Percentiles rank a stretch among this genome's conserved stretches.
Evolutionary conservation across 495 filamentous ascomycete genomes (phyloP).

Genomic region (Aspergillus diversus): DNA sequence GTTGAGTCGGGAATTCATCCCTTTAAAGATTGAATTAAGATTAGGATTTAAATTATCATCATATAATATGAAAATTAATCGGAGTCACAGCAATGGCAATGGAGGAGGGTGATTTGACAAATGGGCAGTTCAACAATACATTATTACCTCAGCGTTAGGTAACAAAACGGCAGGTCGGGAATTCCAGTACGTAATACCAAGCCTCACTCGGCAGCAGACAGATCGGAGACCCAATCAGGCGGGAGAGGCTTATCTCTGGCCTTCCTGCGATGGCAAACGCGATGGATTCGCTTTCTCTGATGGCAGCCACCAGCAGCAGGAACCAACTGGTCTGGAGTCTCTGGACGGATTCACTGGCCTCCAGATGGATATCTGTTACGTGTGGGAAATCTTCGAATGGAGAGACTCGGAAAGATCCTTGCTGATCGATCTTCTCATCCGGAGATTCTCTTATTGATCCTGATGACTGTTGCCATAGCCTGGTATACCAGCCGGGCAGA

Average conservation of each 20-base stretch:
- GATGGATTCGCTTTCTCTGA: conserved; percentile 12
- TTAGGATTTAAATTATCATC: background rate
- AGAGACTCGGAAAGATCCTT: conserved; percentile 20
- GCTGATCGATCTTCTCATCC: conserved; percentile 22
- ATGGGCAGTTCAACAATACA: background rate
- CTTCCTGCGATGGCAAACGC: conserved; percentile 6
- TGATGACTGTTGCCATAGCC: conserved; percentile 22
- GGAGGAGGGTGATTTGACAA: background rate
- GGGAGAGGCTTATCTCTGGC: conserved; percentile 26
- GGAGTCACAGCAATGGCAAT: background rate
- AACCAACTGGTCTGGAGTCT: conserved; percentile 14
- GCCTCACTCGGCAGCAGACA: conserved; percentile 20
- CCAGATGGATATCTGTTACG: conserved; percentile 32
- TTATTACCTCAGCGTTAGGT: conserved; percentile 20
- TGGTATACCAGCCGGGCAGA: background rate
- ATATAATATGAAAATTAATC: conserved; percentile 6
- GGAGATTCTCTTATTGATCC: conserved; percentile 28
- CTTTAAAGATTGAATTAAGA: background rate
- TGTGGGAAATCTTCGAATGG: conserved; percentile 29
- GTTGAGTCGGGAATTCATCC: too few relatives aligned
- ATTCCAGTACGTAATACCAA: conserved; percentile 36
- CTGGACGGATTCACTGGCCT: background rate
- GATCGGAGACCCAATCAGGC: conserved; percentile 30
- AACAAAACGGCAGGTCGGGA: conserved; percentile 3
- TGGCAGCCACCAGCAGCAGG: conserved; percentile 10